Conservation (phyloP, 73 alveolate genomes). For the Paramecium pentaurelia region DNA sequence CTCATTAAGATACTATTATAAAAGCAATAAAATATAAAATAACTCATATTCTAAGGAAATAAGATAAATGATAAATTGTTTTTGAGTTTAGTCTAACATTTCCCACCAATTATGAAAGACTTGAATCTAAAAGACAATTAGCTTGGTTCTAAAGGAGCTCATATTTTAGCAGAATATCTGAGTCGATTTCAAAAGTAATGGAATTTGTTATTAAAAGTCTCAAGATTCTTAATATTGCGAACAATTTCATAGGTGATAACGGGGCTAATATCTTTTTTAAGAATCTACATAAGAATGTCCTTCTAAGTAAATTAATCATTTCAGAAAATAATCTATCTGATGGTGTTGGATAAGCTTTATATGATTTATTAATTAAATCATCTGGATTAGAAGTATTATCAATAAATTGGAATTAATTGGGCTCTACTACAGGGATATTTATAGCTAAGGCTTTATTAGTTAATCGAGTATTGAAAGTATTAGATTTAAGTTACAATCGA, state of each 20-base stretch:
- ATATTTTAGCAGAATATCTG: not conserved
- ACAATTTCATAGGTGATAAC: not conserved
- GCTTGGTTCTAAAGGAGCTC: not conserved
- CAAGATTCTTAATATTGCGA: not conserved
- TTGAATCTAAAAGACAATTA: not conserved
- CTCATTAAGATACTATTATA: not conserved
- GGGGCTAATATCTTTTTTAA: not conserved
- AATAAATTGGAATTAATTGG: constrained; percentile 20
- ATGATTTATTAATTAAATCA: not conserved
- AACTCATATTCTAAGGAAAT: not conserved
- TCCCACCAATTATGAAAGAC: constrained; percentile 10
- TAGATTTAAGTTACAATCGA: constrained; percentile 40
- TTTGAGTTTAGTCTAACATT: not conserved
- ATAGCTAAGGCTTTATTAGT: constrained; percentile 1
- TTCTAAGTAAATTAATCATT: not conserved
- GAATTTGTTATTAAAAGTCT: not conserved
- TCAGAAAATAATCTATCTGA: constrained; percentile 6
- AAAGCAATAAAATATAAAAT: not conserved
- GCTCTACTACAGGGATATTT: not conserved
- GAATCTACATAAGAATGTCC: not conserved
- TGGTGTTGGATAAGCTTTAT: not conserved
- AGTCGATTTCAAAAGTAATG: not conserved
- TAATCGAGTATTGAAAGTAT: not conserved
- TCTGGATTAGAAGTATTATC: not conserved
- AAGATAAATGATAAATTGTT: not conserved